These are phyloP conservation scores for Poa pratensis DNA, from an alignment of 176 grass and related monocot genomes.

Conservation along the genomic window DNA sequence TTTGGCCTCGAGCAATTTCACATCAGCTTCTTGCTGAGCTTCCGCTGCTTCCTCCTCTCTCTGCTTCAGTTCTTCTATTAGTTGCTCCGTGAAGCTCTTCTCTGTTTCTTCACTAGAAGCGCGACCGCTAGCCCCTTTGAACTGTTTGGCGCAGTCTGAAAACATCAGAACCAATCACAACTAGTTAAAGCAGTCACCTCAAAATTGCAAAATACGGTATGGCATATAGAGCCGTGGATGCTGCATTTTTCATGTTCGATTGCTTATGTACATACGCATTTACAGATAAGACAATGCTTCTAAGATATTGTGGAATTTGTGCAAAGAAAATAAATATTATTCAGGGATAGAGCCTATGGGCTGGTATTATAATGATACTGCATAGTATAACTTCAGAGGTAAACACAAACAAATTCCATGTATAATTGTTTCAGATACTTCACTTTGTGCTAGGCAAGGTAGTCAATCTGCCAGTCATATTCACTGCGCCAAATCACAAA, in stretches of 20 bases:
- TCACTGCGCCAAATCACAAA: background rate
- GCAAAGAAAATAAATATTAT: background rate
- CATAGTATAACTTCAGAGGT: background rate
- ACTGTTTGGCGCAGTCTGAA: constrained; percentile 78
- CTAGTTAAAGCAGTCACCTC: background rate
- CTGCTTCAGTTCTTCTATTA: constrained; percentile 80
- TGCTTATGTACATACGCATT: background rate
- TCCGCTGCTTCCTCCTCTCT: constrained; percentile 78
- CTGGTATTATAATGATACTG: background rate
- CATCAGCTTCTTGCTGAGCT: constrained; percentile 78
- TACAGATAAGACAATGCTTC: background rate
- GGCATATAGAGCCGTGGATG: background rate
- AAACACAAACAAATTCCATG: too few relatives aligned
- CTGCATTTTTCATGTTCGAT: background rate
- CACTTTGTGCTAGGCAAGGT: background rate
- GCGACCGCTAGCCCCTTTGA: constrained; percentile 41
- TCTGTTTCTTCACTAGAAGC: constrained; percentile 81
- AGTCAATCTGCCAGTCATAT: background rate
- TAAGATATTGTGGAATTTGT: background rate
- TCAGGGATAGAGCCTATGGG: too few relatives aligned
- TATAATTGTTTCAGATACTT: background rate
- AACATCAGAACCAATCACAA: constrained; percentile 6
- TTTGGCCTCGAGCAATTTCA: constrained; percentile 84
- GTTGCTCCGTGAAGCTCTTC: constrained; percentile 77
- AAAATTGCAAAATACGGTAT: background rate